Base-by-base conservation (phyloP, 1,284 basidiomycete genomes). In the Athelia sp. region DNA sequence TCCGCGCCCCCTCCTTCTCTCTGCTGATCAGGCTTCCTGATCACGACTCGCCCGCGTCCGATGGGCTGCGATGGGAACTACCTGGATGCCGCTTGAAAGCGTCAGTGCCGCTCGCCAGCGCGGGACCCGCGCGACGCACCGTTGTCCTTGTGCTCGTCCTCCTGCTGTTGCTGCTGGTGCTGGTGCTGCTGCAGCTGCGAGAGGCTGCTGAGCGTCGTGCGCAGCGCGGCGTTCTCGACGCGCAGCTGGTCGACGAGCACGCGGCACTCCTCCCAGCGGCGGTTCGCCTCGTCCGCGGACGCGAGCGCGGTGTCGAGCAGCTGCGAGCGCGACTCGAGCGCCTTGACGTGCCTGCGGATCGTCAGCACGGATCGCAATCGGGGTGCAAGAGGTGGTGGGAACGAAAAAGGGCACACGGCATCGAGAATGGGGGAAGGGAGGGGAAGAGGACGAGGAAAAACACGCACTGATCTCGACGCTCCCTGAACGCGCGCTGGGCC, bases 241-340 rank as follows among this genome's bases (percentile, higher is more conserved):
- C 89, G 80, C 13, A 91, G 76, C 62, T 87, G 85, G 63, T 91
- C 89, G 29, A 90, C 85, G 49, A 90, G 75, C 6, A 82, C 80
- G 22, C 89, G 81, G 57, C 88, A 90, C 57, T 91, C 88, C 59
- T 91, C 89, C 87, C 87, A 90, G 21, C 89, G 81, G 11, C 88
- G 75, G 61, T 90, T 90, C 10, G 89, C 88, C 62, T 90, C 88
- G 62, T 91, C 89, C 10, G 88, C 88, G 2, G 84, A 87, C 3
- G 86, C 84, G 8, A 91, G 78, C 0, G 89, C 89, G 11, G 87
- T 82, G 58, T 91, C 88, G 42, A 91, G 77, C 24, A 91, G 74
- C 58, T 87, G 83, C 0, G 88, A 90, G 34, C 89, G 84, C 44
- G 84, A 84, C 62, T 91, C 89, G 53, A 91, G 81, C 1, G 84